Evolutionary conservation across 1,139 yeast genomes (phyloP).

Genomic region (Hanseniaspora uvarum): DNA sequence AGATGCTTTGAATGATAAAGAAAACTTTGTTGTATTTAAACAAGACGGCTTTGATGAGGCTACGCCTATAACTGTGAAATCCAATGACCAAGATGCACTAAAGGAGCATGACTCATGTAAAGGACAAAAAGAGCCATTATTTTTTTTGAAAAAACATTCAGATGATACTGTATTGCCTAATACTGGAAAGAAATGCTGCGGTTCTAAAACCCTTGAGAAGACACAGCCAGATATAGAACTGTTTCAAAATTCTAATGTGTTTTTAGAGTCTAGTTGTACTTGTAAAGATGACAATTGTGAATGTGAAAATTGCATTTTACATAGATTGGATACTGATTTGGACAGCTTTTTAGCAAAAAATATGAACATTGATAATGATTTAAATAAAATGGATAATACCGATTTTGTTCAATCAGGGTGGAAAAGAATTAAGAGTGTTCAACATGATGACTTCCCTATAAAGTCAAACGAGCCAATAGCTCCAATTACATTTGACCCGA

Average conservation of each 20-base stretch:
- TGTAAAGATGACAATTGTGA: slow-evolving; percentile 26
- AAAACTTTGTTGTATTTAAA: background rate
- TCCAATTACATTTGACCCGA: background rate
- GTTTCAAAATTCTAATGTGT: slow-evolving; percentile 20
- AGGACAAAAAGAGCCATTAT: slow-evolving; percentile 9
- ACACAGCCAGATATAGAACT: background rate
- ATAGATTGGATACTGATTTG: slow-evolving; percentile 30
- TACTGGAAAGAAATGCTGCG: background rate
- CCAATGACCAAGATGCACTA: background rate
- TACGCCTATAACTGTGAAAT: background rate
- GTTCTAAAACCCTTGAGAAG: background rate
- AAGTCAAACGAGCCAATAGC: background rate
- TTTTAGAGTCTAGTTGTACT: slow-evolving; percentile 29
- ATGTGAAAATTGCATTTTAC: slow-evolving; percentile 30
- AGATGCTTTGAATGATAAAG: slow-evolving; percentile 8
- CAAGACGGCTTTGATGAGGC: background rate
- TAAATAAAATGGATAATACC: background rate
- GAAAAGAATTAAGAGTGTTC: background rate
- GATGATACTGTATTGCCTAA: background rate
- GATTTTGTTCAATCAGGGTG: background rate
- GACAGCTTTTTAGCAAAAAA: slow-evolving; percentile 23
- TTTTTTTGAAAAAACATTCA: background rate
- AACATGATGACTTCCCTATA: background rate
- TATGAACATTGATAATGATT: background rate
- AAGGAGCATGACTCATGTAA: background rate